These are phyloP conservation scores for Amaranthus hypochondriacus DNA, from an alignment of 148 eudicot species.

Conservation along the genomic window DNA sequence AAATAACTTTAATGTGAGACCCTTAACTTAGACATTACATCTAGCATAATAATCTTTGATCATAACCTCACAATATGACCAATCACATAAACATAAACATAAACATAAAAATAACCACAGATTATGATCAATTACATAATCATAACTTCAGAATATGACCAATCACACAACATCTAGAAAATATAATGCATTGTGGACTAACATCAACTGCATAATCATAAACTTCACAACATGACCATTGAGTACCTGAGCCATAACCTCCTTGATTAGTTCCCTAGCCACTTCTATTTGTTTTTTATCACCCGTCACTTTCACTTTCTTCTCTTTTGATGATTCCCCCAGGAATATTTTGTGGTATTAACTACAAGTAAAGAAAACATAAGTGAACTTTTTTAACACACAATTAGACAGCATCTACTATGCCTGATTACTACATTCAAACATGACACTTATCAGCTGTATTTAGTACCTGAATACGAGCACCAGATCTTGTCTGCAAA, in stretches of 20 bases:
- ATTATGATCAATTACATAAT: neutral
- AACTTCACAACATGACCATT: neutral
- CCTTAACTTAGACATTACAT: neutral
- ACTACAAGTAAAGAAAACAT: conserved; percentile 31
- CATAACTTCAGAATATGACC: neutral
- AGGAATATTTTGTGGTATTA: conserved; percentile 69
- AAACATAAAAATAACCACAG: neutral
- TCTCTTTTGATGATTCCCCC: conserved; percentile 74
- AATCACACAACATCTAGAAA: neutral
- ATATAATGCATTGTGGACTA: neutral
- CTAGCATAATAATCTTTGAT: neutral
- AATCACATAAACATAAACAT: neutral
- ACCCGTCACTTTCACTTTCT: conserved; percentile 81
- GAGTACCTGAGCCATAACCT: conserved; percentile 92
- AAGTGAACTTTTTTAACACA: neutral
- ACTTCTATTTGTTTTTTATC: conserved; percentile 78
- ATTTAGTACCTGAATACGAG: conserved; percentile 90
- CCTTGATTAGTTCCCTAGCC: conserved; percentile 83
- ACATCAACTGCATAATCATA: neutral
- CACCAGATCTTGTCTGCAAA: conserved; percentile 91
- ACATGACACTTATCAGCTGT: neutral
- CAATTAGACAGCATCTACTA: neutral
- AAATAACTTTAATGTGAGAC: neutral
- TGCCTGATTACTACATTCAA: neutral
- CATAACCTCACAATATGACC: neutral